Conservation (phyloP, 1,139 yeast species). For the Suhomyces taliae region DNA sequence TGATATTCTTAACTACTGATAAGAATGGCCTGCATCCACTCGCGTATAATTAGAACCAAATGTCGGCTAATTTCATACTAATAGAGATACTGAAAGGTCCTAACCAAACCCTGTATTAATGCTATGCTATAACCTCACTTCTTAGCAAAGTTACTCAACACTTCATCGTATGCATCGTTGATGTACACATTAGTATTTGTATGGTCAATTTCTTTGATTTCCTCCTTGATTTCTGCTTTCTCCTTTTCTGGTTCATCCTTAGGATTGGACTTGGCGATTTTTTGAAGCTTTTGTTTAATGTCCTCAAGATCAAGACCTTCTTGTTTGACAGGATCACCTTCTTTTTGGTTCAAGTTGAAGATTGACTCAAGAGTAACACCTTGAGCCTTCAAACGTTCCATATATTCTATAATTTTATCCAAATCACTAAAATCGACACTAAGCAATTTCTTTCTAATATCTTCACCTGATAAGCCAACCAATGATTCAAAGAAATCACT, state of each 20-base stretch:
- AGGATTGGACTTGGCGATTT: constrained; percentile 9
- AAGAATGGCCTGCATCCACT: no score
- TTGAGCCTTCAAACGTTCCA: constrained; percentile 48
- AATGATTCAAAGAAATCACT: constrained; percentile 17
- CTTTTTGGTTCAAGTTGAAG: constrained; percentile 32
- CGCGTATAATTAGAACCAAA: no score
- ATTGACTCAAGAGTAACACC: constrained; percentile 55
- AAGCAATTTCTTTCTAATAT: constrained; percentile 50
- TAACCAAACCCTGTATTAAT: no score
- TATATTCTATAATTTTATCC: constrained; percentile 48
- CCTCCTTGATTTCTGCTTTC: not conserved
- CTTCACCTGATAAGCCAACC: constrained; percentile 48
- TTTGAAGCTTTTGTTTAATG: constrained; percentile 19
- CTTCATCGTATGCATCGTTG: constrained; percentile 52
- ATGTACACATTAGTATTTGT: constrained; percentile 27
- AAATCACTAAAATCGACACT: constrained; percentile 51
- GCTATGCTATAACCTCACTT: not conserved
- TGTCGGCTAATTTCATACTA: no score
- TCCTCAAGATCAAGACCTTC: constrained; percentile 19
- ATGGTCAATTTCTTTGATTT: constrained; percentile 5
- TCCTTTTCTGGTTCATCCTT: constrained; percentile 5
- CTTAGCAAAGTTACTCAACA: constrained; percentile 42
- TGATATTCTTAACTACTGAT: no score
- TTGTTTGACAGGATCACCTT: constrained; percentile 7
- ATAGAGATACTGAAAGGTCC: no score